Evolutionary conservation across 1,284 basidiomycete genomes (phyloP).

Genomic region (Cystobasidium pallidum): DNA sequence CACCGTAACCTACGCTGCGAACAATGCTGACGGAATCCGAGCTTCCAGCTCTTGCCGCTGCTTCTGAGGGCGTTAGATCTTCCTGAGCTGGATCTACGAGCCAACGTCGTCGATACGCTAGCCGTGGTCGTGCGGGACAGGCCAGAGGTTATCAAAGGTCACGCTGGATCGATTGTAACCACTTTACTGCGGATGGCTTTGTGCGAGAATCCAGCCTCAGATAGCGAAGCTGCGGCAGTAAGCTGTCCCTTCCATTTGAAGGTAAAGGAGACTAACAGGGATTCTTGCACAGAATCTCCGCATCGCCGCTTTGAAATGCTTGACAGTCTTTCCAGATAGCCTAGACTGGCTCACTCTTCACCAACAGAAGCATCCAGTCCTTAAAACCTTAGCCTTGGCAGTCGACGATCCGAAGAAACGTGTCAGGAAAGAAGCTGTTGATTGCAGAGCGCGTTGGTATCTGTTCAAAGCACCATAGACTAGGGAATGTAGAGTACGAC

Average conservation of each 20-base stretch:
- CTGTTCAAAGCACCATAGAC: constrained; percentile 43
- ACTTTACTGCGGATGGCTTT: constrained; percentile 67
- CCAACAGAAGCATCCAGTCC: constrained; percentile 69
- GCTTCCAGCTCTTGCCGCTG: constrained; percentile 75
- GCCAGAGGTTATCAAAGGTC: constrained; percentile 65
- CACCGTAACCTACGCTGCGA: constrained; percentile 6
- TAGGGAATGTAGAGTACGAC: not conserved
- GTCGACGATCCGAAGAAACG: constrained; percentile 81
- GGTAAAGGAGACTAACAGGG: not conserved
- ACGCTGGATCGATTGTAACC: constrained; percentile 71
- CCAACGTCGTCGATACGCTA: constrained; percentile 79
- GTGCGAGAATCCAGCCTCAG: not conserved
- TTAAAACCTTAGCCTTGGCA: constrained; percentile 71
- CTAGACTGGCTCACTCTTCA: constrained; percentile 79
- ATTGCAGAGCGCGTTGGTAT: constrained; percentile 66
- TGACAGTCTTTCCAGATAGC: constrained; percentile 71
- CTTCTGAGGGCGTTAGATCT: constrained; percentile 82
- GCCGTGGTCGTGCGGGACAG: constrained; percentile 68
- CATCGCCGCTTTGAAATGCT: constrained; percentile 71
- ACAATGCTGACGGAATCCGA: not conserved
- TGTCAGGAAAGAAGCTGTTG: constrained; percentile 83
- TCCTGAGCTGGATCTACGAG: constrained; percentile 71
- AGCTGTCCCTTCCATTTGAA: not conserved
- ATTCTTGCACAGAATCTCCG: constrained; percentile 66
- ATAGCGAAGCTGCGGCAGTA: constrained; percentile 30